These are phyloP conservation scores for Wickerhamomyces subpelliculosus DNA, from an alignment of 805 yeast species.

Conservation along the genomic window DNA sequence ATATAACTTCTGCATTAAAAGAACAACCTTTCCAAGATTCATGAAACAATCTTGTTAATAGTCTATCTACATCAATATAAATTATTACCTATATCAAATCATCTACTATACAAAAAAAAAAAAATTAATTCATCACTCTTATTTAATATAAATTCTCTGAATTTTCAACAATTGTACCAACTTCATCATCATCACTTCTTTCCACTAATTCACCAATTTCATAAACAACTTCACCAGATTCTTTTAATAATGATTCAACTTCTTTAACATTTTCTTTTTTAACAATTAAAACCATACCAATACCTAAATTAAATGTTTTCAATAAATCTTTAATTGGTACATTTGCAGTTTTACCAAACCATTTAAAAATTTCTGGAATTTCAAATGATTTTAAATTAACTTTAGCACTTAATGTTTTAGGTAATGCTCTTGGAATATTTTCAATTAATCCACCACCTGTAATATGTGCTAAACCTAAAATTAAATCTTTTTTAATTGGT, in stretches of 20 bases:
- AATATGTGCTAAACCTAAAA: conserved; percentile 90
- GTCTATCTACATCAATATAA: no score
- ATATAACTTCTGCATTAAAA: conserved; percentile 29
- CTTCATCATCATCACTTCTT: conserved; percentile 36
- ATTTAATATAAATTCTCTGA: conserved; percentile 22
- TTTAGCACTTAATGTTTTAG: conserved; percentile 68
- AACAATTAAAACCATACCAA: conserved; percentile 92
- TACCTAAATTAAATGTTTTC: conserved; percentile 92
- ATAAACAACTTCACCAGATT: conserved; percentile 71
- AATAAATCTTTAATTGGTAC: conserved; percentile 80
- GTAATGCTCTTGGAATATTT: conserved; percentile 92
- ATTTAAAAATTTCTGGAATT: conserved; percentile 83
- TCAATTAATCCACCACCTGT: conserved; percentile 98
- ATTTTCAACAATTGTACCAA: conserved; percentile 46
- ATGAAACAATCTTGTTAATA: no score
- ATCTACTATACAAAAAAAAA: no score
- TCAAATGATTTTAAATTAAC: conserved; percentile 78
- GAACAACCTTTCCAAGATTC: conserved; percentile 32
- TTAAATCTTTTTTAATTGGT: conserved; percentile 55
- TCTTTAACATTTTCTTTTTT: conserved; percentile 56
- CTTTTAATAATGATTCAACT: conserved; percentile 45
- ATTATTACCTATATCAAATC: neutral
- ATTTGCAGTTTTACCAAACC: conserved; percentile 89
- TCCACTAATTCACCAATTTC: conserved; percentile 54
- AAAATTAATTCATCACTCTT: no score